Percentiles rank a stretch among this genome's conserved stretches.
phyloP scores from a whole-genome alignment of 2,329 filamentous ascomycete species.

The Fusarium lyarnte region DNA sequence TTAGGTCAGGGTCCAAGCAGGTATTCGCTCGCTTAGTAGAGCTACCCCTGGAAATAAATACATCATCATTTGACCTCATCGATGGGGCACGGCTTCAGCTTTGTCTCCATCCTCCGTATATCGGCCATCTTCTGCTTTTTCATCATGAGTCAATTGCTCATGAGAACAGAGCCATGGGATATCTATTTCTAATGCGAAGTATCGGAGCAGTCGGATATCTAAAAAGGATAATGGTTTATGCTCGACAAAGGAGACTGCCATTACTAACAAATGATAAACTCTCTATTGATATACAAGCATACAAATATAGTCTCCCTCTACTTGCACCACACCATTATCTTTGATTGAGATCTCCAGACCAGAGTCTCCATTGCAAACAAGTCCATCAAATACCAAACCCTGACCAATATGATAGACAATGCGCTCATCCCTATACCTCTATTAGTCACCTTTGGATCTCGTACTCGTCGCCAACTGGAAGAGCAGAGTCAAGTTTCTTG shows the following conservation, averaged over 20 bases:
- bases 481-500: neutral
- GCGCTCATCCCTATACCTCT: neutral
- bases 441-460: neutral
- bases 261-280: neutral
- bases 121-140: neutral
- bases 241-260: neutral
- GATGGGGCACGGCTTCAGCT: neutral
- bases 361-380: neutral
- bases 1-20: conserved; percentile 17
- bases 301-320: neutral
- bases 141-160: conserved; percentile 16
- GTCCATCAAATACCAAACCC: neutral
- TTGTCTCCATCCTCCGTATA: neutral
- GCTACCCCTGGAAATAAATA: conserved; percentile 15
- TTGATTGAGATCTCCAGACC: neutral
- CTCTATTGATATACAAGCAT: neutral
- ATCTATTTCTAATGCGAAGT: neutral
- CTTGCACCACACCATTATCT: too few relatives aligned
- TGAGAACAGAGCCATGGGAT: neutral
- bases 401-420: neutral
- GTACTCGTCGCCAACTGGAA: neutral
- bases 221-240: neutral
- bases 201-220: neutral
- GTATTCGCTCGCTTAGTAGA: conserved; percentile 14
- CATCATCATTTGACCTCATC: conserved; percentile 32